Evolutionary conservation across 2,329 filamentous ascomycete species (phyloP).

Genomic region (Trichoderma guizhouense): DNA sequence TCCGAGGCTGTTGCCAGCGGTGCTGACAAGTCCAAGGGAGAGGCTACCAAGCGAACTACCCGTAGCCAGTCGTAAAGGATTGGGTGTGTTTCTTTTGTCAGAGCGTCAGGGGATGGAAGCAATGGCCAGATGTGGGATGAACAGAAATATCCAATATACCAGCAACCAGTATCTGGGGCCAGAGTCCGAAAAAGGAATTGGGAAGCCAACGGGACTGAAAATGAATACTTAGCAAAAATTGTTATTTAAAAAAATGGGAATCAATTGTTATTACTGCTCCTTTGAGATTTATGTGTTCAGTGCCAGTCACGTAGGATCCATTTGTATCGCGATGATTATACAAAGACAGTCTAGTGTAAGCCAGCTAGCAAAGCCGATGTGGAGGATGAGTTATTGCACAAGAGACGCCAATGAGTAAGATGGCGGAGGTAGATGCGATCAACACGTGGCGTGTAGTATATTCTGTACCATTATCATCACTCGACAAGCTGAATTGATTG

Average conservation of each 20-base stretch:
- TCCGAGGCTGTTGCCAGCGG: conserved; percentile 62
- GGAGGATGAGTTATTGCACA: background rate
- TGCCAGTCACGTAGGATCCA: background rate
- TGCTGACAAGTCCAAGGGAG: conserved; percentile 72
- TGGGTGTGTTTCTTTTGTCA: conserved; percentile 5
- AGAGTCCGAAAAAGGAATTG: background rate
- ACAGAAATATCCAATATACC: conserved; percentile 14
- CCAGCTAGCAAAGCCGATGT: background rate
- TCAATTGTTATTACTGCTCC: conserved; percentile 8
- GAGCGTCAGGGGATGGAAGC: background rate
- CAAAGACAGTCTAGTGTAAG: background rate
- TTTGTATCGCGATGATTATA: background rate
- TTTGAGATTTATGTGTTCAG: background rate
- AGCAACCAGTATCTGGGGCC: conserved; percentile 1
- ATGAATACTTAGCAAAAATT: background rate
- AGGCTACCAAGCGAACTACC: conserved; percentile 60
- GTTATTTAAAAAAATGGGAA: conserved; percentile 13
- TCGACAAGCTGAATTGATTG: background rate
- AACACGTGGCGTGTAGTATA: background rate
- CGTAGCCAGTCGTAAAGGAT: conserved; percentile 51
- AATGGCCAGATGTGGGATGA: background rate
- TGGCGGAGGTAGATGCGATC: background rate
- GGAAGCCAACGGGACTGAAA: background rate
- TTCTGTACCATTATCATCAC: background rate
- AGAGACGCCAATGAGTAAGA: background rate